phyloP scores from a whole-genome alignment of 1,284 basidiomycete genomes.

The Coniferiporia sulphurascens region DNA sequence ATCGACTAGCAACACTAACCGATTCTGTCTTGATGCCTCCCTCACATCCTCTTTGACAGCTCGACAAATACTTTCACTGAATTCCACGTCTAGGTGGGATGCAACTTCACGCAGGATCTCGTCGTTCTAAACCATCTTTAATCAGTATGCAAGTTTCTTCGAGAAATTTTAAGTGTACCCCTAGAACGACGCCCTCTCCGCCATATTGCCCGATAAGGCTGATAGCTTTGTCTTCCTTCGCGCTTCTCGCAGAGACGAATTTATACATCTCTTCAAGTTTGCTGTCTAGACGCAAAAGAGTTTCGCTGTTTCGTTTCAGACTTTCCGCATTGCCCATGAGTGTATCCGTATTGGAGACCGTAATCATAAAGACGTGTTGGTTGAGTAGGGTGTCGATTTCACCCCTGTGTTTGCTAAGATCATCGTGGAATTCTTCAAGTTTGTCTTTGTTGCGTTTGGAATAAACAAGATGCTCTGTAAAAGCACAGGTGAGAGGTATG shows the following conservation, averaged over 20 bases:
- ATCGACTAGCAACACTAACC: constrained; percentile 3
- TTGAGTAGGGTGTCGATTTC: constrained; percentile 14
- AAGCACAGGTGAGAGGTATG: no score
- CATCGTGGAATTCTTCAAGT: constrained; percentile 12
- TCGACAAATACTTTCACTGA: constrained; percentile 11
- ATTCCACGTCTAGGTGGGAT: constrained; percentile 7
- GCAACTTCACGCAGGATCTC: constrained; percentile 15
- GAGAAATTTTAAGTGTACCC: not conserved
- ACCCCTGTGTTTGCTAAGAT: constrained; percentile 7
- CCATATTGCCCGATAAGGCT: constrained; percentile 8
- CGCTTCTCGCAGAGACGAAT: constrained; percentile 7
- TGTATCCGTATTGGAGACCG: constrained; percentile 6
- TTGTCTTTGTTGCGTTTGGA: constrained; percentile 12
- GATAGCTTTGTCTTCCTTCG: constrained; percentile 6
- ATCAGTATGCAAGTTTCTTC: not conserved
- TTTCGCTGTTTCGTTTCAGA: not conserved
- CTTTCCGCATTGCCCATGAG: constrained; percentile 13
- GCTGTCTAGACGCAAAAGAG: constrained; percentile 12
- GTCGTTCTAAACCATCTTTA: constrained; percentile 7
- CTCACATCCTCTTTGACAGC: constrained; percentile 13
- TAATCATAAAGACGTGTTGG: constrained; percentile 16
- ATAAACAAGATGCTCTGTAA: constrained; percentile 15
- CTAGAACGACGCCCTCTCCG: constrained; percentile 1
- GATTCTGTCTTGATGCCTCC: constrained; percentile 15
- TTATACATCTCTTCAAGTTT: not conserved